These are phyloP conservation scores for Atkinsonella hypoxylon DNA, from an alignment of 2,329 filamentous ascomycete species.

Conservation along the genomic window DNA sequence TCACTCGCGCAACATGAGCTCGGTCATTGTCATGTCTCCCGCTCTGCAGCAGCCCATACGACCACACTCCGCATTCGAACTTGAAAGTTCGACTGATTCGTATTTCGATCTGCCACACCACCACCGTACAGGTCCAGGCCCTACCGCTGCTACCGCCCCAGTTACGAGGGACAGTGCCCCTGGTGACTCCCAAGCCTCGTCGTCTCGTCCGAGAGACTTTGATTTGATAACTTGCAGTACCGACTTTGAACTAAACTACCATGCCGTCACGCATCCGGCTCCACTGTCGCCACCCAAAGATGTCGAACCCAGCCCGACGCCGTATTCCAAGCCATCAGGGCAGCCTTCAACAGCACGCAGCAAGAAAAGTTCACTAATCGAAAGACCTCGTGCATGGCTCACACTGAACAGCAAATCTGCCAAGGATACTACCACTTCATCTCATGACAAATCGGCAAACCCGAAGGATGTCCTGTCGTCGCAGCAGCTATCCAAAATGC, in stretches of 20 bases:
- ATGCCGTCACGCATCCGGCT: constrained; percentile 1
- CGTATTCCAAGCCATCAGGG: constrained; percentile 3
- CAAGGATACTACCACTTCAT: constrained; percentile 12
- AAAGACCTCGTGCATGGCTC: constrained; percentile 41
- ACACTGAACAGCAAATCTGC: constrained; percentile 29
- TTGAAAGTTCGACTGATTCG: not conserved
- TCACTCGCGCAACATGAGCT: constrained; percentile 3
- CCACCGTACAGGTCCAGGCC: not conserved
- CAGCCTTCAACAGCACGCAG: constrained; percentile 15
- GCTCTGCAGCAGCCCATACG: constrained; percentile 1
- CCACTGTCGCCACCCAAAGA: constrained; percentile 5
- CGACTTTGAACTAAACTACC: constrained; percentile 31
- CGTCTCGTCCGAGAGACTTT: constrained; percentile 27
- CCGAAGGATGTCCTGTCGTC: constrained; percentile 3
- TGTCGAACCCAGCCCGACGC: not conserved
- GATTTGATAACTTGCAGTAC: constrained; percentile 42
- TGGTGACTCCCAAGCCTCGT: not conserved
- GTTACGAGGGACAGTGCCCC: not conserved
- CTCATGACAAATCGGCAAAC: constrained; percentile 7
- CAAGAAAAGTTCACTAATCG: constrained; percentile 35
- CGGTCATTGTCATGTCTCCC: constrained; percentile 4
- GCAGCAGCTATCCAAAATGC: constrained; percentile 11
- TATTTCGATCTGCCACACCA: constrained; percentile 2
- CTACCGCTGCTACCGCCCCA: not conserved
- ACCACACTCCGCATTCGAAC: constrained; percentile 5